Evolutionary conservation across 202 grass and related monocot species (phyloP).

Genomic region (Musa balbisiana): DNA sequence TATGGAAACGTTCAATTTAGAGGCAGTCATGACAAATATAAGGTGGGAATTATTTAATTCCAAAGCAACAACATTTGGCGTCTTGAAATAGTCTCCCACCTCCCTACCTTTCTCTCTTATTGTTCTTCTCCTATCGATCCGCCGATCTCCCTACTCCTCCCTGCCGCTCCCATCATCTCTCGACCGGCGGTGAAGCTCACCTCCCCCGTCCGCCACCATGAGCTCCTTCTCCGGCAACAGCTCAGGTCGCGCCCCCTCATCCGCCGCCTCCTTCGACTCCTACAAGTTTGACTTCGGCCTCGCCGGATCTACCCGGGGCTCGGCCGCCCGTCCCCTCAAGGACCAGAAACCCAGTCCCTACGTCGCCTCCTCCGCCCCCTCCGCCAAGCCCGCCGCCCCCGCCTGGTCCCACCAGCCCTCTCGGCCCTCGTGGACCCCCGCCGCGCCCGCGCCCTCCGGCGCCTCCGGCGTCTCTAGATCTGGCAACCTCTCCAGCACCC

Average conservation of each 20-base stretch:
- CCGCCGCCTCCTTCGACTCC: constrained; percentile 60
- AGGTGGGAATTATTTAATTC: no score
- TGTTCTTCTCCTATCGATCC: no score
- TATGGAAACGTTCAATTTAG: no score
- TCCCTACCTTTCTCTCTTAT: no score
- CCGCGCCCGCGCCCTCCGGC: constrained; percentile 39
- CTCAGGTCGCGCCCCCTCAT: constrained; percentile 34
- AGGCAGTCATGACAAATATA: no score
- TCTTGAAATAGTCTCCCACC: no score
- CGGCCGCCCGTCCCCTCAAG: constrained; percentile 50
- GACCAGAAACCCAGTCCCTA: constrained; percentile 33
- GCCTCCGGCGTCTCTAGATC: constrained; percentile 10
- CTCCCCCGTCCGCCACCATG: constrained; percentile 27
- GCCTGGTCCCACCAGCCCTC: constrained; percentile 48
- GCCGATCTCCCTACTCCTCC: not conserved
- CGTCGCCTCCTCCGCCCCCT: constrained; percentile 25
- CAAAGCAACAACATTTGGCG: no score
- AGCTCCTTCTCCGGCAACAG: constrained; percentile 52
- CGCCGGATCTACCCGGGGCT: constrained; percentile 39
- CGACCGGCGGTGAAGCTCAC: not conserved
- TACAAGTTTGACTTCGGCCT: constrained; percentile 71
- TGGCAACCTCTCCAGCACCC: constrained; percentile 28
- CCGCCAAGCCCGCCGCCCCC: constrained; percentile 9
- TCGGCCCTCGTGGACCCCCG: constrained; percentile 35
- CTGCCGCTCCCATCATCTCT: constrained; percentile 30